phyloP scores from a whole-genome alignment of 2,329 filamentous ascomycete species.

The Penicillium occitanis region DNA sequence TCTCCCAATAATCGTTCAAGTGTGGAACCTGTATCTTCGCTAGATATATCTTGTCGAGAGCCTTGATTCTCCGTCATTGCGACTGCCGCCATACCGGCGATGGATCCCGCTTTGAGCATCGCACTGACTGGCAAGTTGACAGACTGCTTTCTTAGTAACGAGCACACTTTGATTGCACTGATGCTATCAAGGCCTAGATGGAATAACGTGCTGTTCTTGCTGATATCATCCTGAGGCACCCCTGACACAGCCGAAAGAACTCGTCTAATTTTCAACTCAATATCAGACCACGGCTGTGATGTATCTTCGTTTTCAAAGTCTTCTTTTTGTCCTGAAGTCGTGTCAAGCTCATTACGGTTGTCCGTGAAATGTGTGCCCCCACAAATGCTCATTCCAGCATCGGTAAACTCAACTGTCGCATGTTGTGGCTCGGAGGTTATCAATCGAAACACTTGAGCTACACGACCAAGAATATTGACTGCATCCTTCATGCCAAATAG shows the following conservation, averaged over 20 bases:
- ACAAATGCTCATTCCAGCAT: slow-evolving; percentile 61
- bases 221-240: slow-evolving; percentile 58
- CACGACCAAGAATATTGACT: slow-evolving; percentile 53
- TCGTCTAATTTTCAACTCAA: slow-evolving; percentile 45
- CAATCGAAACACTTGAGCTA: slow-evolving; percentile 61
- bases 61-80: slow-evolving; percentile 23
- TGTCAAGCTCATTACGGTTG: not conserved
- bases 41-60: slow-evolving; percentile 20
- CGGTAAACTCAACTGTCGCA: slow-evolving; percentile 57
- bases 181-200: slow-evolving; percentile 89
- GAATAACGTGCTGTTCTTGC: slow-evolving; percentile 66
- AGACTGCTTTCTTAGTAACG: slow-evolving; percentile 62
- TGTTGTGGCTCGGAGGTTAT: slow-evolving; percentile 54
- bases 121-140: slow-evolving; percentile 68
- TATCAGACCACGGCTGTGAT: slow-evolving; percentile 31
- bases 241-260: slow-evolving; percentile 60
- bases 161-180: slow-evolving; percentile 79
- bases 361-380: slow-evolving; percentile 47
- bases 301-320: slow-evolving; percentile 3
- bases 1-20: slow-evolving; percentile 35
- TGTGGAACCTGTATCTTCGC: slow-evolving; percentile 22
- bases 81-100: slow-evolving; percentile 61
- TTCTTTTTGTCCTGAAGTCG: not conserved
- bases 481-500: slow-evolving; percentile 53
- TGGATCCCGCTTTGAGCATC: slow-evolving; percentile 65